Percentiles rank a stretch among this genome's conserved stretches.
Evolutionary conservation across 257 asterid species (phyloP).

Genomic region (Eucommia ulmoides): DNA sequence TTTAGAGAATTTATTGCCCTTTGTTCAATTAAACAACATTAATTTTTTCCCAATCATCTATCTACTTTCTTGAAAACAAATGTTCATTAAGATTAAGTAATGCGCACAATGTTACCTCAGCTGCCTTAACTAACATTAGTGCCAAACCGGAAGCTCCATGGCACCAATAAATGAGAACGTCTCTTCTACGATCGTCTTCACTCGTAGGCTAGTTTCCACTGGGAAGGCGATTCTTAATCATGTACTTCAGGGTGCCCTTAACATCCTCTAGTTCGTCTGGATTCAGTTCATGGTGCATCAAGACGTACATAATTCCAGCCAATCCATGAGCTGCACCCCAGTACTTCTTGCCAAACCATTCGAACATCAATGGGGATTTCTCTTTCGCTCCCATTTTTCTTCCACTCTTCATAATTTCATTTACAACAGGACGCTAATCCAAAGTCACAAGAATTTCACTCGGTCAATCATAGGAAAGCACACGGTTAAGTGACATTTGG

Average conservation of each 20-base stretch:
- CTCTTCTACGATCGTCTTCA: conserved; percentile 41
- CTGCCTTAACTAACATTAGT: conserved; percentile 61
- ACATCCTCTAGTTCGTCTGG: conserved; percentile 45
- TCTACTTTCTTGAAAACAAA: too few species aligned
- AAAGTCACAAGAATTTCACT: background rate
- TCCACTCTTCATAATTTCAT: conserved; percentile 39
- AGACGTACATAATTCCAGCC: conserved; percentile 57
- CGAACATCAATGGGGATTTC: conserved; percentile 52
- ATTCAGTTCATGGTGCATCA: conserved; percentile 46
- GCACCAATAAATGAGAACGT: conserved; percentile 71
- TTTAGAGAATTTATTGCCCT: too few species aligned
- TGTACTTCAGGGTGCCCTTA: conserved; percentile 48
- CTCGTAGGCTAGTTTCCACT: conserved; percentile 62
- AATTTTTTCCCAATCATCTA: too few species aligned
- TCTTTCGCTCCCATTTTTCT: conserved; percentile 35
- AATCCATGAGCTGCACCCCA: conserved; percentile 91
- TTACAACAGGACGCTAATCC: conserved; percentile 31
- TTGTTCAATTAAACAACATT: too few species aligned
- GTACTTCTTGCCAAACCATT: conserved; percentile 53
- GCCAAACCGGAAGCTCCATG: conserved; percentile 79
- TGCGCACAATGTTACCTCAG: conserved; percentile 45
- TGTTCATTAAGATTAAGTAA: too few species aligned
- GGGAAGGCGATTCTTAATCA: conserved; percentile 43
- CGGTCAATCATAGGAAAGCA: background rate
- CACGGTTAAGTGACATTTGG: background rate